Conservation (phyloP, 495 filamentous ascomycete genomes). For the Rostrohypoxylon terebratum region DNA sequence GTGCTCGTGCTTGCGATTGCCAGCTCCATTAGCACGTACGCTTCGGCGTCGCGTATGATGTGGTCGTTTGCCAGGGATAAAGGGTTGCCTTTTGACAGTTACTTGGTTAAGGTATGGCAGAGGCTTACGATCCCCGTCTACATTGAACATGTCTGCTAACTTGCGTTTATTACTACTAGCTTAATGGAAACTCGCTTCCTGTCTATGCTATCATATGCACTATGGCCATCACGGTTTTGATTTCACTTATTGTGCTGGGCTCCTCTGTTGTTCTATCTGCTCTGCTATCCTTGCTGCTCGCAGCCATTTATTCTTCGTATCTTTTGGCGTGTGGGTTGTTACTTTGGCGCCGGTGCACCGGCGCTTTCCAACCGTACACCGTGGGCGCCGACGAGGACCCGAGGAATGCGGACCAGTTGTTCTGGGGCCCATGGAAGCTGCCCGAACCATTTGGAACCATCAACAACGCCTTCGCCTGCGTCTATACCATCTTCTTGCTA, state of each 20-base stretch:
- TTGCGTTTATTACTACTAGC: slow-evolving; percentile 23
- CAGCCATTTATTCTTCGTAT: slow-evolving; percentile 59
- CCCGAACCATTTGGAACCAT: slow-evolving; percentile 59
- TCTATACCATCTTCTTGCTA: slow-evolving; percentile 58
- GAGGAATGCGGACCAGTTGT: slow-evolving; percentile 52
- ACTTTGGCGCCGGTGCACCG: slow-evolving; percentile 52
- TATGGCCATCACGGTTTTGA: slow-evolving; percentile 61
- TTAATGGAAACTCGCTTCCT: slow-evolving; percentile 60
- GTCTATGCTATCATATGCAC: slow-evolving; percentile 63
- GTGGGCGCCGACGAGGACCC: slow-evolving; percentile 32
- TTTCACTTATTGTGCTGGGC: slow-evolving; percentile 72
- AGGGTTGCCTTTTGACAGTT: slow-evolving; percentile 66
- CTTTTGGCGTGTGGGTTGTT: slow-evolving; percentile 55
- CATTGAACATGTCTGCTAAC: slow-evolving; percentile 42
- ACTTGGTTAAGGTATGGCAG: slow-evolving; percentile 57
- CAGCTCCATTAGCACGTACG: slow-evolving; percentile 58
- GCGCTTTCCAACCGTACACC: slow-evolving; percentile 49
- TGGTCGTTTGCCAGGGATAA: slow-evolving; percentile 69
- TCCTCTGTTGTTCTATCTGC: slow-evolving; percentile 67
- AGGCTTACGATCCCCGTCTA: slow-evolving; percentile 1
- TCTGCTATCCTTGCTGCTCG: slow-evolving; percentile 63
- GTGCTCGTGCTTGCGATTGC: slow-evolving; percentile 58
- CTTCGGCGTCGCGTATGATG: slow-evolving; percentile 63
- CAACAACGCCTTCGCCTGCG: slow-evolving; percentile 61
- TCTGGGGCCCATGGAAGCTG: slow-evolving; percentile 64